phyloP scores from a whole-genome alignment of 257 asterid genomes.

The Lycium barbarum region DNA sequence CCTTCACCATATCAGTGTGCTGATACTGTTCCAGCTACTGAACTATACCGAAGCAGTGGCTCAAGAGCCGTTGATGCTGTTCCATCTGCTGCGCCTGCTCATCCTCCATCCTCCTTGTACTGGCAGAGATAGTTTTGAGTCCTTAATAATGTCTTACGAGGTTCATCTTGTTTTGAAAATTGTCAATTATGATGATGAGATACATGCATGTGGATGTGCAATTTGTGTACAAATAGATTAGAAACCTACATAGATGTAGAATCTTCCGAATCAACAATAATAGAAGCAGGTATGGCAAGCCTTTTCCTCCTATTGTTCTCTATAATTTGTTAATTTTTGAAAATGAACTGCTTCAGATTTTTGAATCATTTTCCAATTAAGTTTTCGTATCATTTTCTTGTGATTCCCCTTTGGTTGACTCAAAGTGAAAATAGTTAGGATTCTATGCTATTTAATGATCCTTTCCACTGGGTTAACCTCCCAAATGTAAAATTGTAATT shows the following conservation, averaged over 20 bases:
- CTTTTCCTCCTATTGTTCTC: conserved; percentile 20
- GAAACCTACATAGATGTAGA: neutral
- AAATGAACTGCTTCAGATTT: conserved; percentile 9
- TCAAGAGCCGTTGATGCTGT: conserved; percentile 3
- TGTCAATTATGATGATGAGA: conserved; percentile 66
- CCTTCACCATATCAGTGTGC: conserved; percentile 26
- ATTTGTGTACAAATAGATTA: conserved; percentile 66
- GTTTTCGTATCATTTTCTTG: neutral
- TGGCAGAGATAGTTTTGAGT: conserved; percentile 36
- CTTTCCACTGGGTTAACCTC: neutral
- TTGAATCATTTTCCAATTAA: neutral
- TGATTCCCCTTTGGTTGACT: neutral
- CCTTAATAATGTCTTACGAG: conserved; percentile 68
- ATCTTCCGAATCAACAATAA: neutral
- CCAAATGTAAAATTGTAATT: neutral
- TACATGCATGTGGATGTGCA: conserved; percentile 69
- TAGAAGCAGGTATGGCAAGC: conserved; percentile 1
- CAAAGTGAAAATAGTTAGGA: neutral
- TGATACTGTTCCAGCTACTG: conserved; percentile 10
- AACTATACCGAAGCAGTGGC: neutral
- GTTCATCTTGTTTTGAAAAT: conserved; percentile 62
- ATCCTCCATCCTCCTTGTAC: conserved; percentile 17
- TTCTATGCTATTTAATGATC: neutral
- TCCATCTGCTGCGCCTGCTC: conserved; percentile 24
- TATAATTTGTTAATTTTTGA: neutral